Evolutionary conservation across 768 basidiomycete genomes (phyloP).

Genomic region (Phaffia tasmanica): DNA sequence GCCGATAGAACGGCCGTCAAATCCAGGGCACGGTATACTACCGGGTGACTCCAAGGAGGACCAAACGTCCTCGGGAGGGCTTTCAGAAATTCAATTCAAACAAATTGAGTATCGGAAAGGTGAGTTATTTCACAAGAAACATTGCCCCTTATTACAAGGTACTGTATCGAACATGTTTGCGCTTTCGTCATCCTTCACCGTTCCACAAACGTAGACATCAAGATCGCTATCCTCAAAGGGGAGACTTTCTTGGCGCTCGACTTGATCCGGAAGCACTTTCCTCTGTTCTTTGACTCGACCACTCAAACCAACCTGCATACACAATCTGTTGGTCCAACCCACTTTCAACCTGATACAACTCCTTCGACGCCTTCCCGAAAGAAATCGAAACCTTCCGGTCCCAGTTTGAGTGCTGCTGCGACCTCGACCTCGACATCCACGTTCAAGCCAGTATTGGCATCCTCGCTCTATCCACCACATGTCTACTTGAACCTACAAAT

Average conservation of each 20-base stretch:
- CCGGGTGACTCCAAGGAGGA: too few relatives aligned
- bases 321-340: background rate
- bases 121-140: background rate
- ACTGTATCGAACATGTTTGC: background rate
- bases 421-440: conserved; percentile 13
- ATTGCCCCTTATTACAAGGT: background rate
- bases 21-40: too few relatives aligned
- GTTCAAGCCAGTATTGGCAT: conserved; percentile 25
- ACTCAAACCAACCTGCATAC: background rate
- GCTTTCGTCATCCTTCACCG: background rate
- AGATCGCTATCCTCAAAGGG: conserved; percentile 58
- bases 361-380: background rate
- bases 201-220: conserved; percentile 49
- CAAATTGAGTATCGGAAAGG: conserved; percentile 18
- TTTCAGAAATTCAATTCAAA: conserved; percentile 2
- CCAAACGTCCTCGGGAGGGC: background rate
- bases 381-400: background rate
- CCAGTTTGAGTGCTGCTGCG: background rate
- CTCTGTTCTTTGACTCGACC: conserved; percentile 49
- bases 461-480: conserved; percentile 59
- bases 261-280: conserved; percentile 61
- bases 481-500: conserved; percentile 75
- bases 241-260: conserved; percentile 59
- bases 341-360: background rate
- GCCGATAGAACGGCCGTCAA: too few relatives aligned